Evolutionary conservation across 2,329 filamentous ascomycete genomes (phyloP), one percentile per base, ranked within the genome.

Genomic region (Aspergillus intermedius): DNA sequence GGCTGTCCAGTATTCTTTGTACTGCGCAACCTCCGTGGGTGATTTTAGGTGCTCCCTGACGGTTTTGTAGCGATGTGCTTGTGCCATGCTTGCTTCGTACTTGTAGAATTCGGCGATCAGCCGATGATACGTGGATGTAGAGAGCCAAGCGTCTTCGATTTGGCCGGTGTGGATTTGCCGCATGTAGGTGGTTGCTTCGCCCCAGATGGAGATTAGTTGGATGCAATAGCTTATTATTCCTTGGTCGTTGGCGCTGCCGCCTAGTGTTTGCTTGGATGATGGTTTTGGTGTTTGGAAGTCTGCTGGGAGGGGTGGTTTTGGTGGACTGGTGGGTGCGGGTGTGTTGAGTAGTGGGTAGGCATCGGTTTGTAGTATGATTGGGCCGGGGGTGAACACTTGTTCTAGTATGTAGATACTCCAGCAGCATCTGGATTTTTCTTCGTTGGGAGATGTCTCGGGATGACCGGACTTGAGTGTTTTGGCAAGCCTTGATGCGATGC

Each of bases 341-440:
- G 25, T 30, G 25, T 12, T 30, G 25, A 30, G 25, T 30, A 30
- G 10, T 10, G 25, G 25, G 25, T 30, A 30, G 25, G 25, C 12
- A 10, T 19, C 15, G n/a, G 35, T 15, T 19, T 39, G n/a, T 12
- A 39, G 5, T 2, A n/a, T 39, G 35, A 19, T 39, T 17, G 35
- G 35, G 3, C 35, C 35, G 12, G 42, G 41, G 21, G 47, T 35
- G 42, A n/a, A 47, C 2, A 37, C 44, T n/a, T 25, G 47, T 19
- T 52, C 50, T 3, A 52, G 41, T 4, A 52, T 49, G 22, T 44
- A 47, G 4, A 52, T 23, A 10, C 47, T 47, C 47, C 50, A 52
- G 23, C 41, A 41, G 7, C 50, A 49, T 22, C 47, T 28, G 12
- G 42, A 13, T 5, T 37, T 47, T 9, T 46, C 44, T 6, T 47